Evolutionary conservation across 345 rosid species (phyloP).

Genomic region (Orychophragmus violaceus): DNA sequence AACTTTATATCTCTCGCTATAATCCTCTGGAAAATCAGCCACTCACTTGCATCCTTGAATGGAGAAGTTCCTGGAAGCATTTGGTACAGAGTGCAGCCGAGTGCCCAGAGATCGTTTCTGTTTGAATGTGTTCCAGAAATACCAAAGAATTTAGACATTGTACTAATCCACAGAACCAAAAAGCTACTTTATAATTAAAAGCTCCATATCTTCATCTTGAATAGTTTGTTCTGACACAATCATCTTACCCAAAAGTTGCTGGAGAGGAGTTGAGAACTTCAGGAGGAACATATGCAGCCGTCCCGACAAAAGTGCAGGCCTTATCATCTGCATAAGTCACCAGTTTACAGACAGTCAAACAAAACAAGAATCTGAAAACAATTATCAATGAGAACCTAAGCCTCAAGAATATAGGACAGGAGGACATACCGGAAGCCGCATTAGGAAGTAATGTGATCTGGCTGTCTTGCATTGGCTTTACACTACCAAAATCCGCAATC

Average conservation of each 20-base stretch:
- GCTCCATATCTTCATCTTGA: not conserved
- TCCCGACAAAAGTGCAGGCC: constrained; percentile 85
- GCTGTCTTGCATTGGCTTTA: constrained; percentile 95
- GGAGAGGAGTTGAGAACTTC: constrained; percentile 99
- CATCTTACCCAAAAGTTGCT: constrained; percentile 91
- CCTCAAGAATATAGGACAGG: not conserved
- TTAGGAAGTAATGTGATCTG: constrained; percentile 84
- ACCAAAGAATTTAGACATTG: not conserved
- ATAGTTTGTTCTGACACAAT: not conserved
- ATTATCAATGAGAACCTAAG: not conserved
- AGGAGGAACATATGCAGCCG: constrained; percentile 98
- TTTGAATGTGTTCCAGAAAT: constrained; percentile 34
- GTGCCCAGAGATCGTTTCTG: constrained; percentile 99
- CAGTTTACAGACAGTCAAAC: not conserved
- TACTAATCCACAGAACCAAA: constrained; percentile 17
- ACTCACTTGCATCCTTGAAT: constrained; percentile 96
- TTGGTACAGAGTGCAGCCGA: constrained; percentile 99
- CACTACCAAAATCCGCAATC: constrained; percentile 98
- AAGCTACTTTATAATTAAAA: no score
- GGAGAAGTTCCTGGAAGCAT: constrained; percentile 99
- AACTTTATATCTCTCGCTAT: constrained; percentile 89
- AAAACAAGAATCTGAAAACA: not conserved
- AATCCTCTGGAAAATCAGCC: constrained; percentile 96
- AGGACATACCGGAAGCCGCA: constrained; percentile 70
- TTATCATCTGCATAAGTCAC: constrained; percentile 63